A percentile compares a stretch with the other conserved stretches of the same genome.
These are phyloP conservation scores for Symmetrospora coprosmae DNA, from an alignment of 768 basidiomycete species.

Conservation along the genomic window DNA sequence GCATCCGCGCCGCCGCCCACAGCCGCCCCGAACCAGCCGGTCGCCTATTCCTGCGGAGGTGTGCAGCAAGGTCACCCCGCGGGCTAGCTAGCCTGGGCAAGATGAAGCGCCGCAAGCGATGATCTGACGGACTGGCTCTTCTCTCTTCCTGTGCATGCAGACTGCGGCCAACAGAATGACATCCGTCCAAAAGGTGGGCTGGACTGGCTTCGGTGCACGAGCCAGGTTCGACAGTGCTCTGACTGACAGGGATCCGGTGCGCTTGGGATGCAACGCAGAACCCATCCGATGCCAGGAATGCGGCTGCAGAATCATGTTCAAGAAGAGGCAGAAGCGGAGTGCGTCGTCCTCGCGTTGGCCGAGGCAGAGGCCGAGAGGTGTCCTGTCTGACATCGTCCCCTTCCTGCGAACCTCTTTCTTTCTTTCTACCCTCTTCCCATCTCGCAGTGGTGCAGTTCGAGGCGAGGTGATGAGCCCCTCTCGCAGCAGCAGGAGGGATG, in stretches of 20 bases:
- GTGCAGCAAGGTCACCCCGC: constrained; percentile 33
- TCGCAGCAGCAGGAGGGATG: neutral
- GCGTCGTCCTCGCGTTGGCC: too few relatives aligned
- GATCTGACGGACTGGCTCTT: constrained; percentile 48
- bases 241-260: neutral
- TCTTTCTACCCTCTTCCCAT: neutral
- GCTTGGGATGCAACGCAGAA: constrained; percentile 40
- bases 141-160: neutral
- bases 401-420: too few relatives aligned
- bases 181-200: constrained; percentile 14
- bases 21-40: neutral
- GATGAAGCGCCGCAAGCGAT: too few relatives aligned
- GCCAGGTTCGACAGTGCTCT: neutral
- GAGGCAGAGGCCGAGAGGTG: too few relatives aligned
- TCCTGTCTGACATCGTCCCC: too few relatives aligned
- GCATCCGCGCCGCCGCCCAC: neutral
- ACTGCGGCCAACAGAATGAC: constrained; percentile 22
- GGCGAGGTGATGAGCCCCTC: neutral
- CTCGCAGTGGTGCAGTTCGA: constrained; percentile 19
- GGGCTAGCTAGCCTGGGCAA: too few relatives aligned
- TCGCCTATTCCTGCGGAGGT: constrained; percentile 1
- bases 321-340: constrained; percentile 90
- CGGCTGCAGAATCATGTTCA: constrained; percentile 97
- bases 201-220: neutral
- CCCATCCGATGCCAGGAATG: constrained; percentile 92